Base-by-base conservation (phyloP, 2,329 filamentous ascomycete genomes). In the Alternaria triticimaculans region DNA sequence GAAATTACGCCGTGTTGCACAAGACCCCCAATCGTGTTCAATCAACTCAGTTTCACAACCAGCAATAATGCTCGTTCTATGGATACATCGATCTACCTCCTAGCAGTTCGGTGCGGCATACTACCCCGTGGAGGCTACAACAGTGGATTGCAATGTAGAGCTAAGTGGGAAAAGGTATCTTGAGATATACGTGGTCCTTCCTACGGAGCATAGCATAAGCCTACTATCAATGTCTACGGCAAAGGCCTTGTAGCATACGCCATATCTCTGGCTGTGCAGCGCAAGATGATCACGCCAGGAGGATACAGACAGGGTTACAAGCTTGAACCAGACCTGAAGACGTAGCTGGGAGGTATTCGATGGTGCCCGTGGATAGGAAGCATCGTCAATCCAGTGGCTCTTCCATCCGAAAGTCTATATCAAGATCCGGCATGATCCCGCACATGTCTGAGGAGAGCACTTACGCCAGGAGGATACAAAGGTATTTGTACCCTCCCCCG, bases 401-500 rank as follows among this genome's bases (percentile, higher is more conserved):
- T 5, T 5, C 15, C 0, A 41, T 41, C 33, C 0, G 15, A 41
- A 41, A 41, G 15, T 0, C 0, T 4, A 41, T n/a, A 41, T 41
- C 33, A n/a, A n/a, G 33, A 41, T n/a, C 33, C 33, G 33, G 33
- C 33, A 41, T n/a, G 5, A 2, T 5, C 15, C 33, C 15, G 33
- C 33, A 41, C 33, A 41, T 4, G 33, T 41, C 15, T 10, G 33
- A n/a, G 33, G 33, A 41, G 0, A 1, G 15, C 6, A 4, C 4
- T 1, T 3, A 10, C 4, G 4, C 33, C 33, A 41, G 33, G 15
- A n/a, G 2, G 15, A n/a, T 41, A 41, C 15, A 10, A 0, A n/a
- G 33, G 33, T 0, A 9, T 0, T 41, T 41, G 0, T 2, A 41
- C 8, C 33, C 2, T n/a, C 7, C 0, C 2, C 0, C 1, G 4